Base-by-base conservation (phyloP, 2,329 filamentous ascomycete genomes). In the Talaromyces sp. region DNA sequence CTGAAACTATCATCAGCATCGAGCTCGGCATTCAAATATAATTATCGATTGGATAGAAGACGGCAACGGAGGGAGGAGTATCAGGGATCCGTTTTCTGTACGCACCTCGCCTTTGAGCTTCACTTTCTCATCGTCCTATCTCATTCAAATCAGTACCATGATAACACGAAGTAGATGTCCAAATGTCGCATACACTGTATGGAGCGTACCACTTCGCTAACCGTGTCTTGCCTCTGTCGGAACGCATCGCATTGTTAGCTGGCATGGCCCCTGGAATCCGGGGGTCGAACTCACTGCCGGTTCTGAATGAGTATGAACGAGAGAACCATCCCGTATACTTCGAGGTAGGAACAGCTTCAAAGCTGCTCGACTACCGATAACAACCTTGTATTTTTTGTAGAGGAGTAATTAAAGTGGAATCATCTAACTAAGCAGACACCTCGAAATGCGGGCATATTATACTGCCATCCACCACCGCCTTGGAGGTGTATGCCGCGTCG, bases 121-220 rank as follows among this genome's bases (percentile, higher is more conserved):
- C 75, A 99, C 90, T 81, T 99, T 99, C 75, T 99, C 91, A 75
- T 97, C 93, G 81, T 99, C 94, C 82, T 85, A 57, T 1, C 40
- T 3, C 11, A 9, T 13, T 33, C 5, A 6, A 21, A 22, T 51
- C 10, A 35, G 37, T 70, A 54, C 72, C 66, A 15, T 22, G 11
- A 53, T 36, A 19, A 35, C n/a, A 13, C 50, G n/a, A 56, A 39
- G 22, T 41, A 11, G 10, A 3, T 25, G 33, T 11, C 10, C 7
- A 9, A 39, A 13, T 41, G 21, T 33, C 17, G 73, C 80, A 73
- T 74, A 84, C 82, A 77, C 87, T 95, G 80, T 97, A 99, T 62
- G 94, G 93, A 65, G 89, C 90, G 81, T 99, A 99, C 93, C 93
- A 99, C 80, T 99, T 99, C 64, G 94, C 94, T 64, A 99, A 84